phyloP scores from a whole-genome alignment of 2,329 filamentous ascomycete genomes.

The Trichophyton simii region DNA sequence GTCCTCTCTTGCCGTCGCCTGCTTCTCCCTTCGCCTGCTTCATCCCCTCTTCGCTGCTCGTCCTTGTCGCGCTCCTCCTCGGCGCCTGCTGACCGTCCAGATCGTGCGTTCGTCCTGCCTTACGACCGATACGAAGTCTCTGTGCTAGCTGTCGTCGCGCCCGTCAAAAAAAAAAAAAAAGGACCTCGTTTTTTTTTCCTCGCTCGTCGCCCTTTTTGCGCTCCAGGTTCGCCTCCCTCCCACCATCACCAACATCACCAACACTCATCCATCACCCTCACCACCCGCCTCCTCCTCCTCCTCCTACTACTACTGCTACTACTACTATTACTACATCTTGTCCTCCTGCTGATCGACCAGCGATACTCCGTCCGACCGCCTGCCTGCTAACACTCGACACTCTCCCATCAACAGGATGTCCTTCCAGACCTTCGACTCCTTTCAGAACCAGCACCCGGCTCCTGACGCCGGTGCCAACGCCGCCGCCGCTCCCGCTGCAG shows the following conservation, averaged over 20 bases:
- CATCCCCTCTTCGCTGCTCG: background rate
- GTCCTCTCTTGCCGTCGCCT: background rate
- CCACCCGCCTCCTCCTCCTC: background rate
- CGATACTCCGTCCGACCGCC: no score
- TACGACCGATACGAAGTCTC: background rate
- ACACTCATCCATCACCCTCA: no score
- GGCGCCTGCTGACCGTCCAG: background rate
- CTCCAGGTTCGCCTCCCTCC: background rate
- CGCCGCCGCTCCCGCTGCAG: slow-evolving; percentile 37
- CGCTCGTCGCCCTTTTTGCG: background rate
- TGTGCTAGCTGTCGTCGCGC: background rate
- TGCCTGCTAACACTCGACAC: background rate
- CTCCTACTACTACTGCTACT: background rate
- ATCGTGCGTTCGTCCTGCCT: slow-evolving; percentile 5
- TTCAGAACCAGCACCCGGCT: slow-evolving; percentile 47
- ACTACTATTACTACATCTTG: background rate
- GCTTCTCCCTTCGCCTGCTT: slow-evolving; percentile 3
- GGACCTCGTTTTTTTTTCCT: background rate
- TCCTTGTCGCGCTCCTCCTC: background rate
- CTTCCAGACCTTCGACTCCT: slow-evolving; percentile 54
- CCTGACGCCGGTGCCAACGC: slow-evolving; percentile 41
- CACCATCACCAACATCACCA: no score
- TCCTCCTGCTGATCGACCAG: no score
- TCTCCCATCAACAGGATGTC: slow-evolving; percentile 40
- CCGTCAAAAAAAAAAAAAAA: slow-evolving; percentile 6